phyloP scores from a whole-genome alignment of 2,329 filamentous ascomycete species.

The Colletotrichum eremochloae region DNA sequence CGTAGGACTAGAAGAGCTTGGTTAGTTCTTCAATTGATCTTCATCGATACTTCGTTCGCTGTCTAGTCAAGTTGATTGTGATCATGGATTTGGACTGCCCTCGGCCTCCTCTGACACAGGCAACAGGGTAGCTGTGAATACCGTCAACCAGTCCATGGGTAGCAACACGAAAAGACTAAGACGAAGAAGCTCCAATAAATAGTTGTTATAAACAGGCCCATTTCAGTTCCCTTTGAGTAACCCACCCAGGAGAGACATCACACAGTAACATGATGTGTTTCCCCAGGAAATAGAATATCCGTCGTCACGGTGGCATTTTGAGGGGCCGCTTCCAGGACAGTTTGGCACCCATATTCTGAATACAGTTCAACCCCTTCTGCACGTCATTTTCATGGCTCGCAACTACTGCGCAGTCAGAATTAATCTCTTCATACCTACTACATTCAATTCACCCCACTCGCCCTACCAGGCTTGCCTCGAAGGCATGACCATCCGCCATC shows the following conservation, averaged over 20 bases:
- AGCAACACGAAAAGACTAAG: background rate
- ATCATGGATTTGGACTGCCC: background rate
- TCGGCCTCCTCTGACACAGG: background rate
- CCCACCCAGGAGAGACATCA: background rate
- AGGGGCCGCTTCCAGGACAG: background rate
- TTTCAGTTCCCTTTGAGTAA: accelerated
- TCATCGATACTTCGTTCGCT: background rate
- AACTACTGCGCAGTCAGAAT: background rate
- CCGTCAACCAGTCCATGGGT: background rate
- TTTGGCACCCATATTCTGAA: background rate
- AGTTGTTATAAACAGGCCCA: accelerated
- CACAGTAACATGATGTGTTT: background rate
- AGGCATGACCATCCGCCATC: background rate
- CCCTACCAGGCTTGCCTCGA: background rate
- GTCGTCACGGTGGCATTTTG: background rate
- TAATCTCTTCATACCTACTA: background rate
- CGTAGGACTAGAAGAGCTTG: background rate
- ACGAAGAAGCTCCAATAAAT: accelerated
- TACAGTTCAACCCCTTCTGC: background rate
- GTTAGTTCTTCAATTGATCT: background rate
- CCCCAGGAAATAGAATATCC: background rate
- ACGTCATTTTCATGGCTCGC: background rate
- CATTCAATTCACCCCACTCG: too few relatives aligned
- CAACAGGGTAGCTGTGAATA: background rate
- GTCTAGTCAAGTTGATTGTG: background rate